Base-by-base conservation (phyloP, 495 filamentous ascomycete species). In the Aspergillus diversus region DNA sequence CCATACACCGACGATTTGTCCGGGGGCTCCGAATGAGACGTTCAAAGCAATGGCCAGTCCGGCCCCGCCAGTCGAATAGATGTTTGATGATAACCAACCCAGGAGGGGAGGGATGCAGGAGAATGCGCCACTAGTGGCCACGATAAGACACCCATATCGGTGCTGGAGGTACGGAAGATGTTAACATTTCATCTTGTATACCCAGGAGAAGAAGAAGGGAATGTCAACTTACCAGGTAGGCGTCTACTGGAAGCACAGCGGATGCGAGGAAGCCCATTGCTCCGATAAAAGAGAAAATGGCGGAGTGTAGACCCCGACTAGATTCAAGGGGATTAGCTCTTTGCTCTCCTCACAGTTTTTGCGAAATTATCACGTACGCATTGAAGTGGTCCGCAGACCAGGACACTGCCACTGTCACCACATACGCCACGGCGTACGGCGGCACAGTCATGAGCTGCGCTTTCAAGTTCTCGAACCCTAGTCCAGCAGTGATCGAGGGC, bases 361-460 rank as follows among this genome's bases (percentile, higher is more conserved):
- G 8, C 3, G 7, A 27, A 17, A 39, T 39, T 34, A 35, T 27
- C 33, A 15, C 42, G 8, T 51, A 50, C 48, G 33, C 15, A 5
- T 90, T 90, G 69, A 87, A 89, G 66, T 81, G 81, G 66, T 90
- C 88, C 0, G 86, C 86, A 5, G 86, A 89, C 73, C 81, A 89
- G 4, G 87, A 81, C 13, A 81, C 83, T 1, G 80, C 52, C n/a
- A 90, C 70, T 21, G 83, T 84, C n/a, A 85, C 77, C 0, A 85
- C 83, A 66, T 82, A 92, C 17, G 88, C 89, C 5, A 85, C 83
- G 6, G 86, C 89, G 70, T 87, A 92, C 4, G 90, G 90, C 7
- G 90, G 89, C 4, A 92, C 89, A 5, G 89, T 91, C 81, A 92
- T 87, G 34, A 92, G 70, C 71, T 92, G 89, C 5, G 89, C 88